Percentiles rank a stretch among this genome's conserved stretches.
These are phyloP conservation scores for Saprolegnia diclina DNA, from an alignment of 352 stramenopile genomes.

Conservation along the genomic window DNA sequence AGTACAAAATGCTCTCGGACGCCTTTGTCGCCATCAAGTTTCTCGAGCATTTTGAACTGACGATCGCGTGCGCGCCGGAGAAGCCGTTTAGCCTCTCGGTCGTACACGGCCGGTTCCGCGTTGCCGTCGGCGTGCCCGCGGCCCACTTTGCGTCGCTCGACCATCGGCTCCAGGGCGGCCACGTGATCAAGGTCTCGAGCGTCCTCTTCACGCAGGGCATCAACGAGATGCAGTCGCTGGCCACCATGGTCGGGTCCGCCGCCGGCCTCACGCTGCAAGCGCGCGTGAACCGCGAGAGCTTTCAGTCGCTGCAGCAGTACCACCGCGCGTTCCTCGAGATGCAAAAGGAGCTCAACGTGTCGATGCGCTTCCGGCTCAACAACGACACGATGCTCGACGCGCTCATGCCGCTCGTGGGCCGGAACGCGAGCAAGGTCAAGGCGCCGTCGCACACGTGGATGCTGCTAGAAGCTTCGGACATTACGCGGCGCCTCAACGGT, in stretches of 20 bases:
- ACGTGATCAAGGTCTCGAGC: constrained; percentile 63
- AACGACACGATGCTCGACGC: constrained; percentile 22
- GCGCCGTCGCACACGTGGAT: constrained; percentile 84
- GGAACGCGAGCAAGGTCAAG: constrained; percentile 41
- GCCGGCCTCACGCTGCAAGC: constrained; percentile 79
- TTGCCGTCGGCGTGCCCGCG: constrained; percentile 44
- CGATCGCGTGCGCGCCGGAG: constrained; percentile 35
- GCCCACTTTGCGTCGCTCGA: constrained; percentile 57
- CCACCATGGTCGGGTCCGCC: constrained; percentile 78
- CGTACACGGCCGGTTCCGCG: background rate
- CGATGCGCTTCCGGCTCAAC: constrained; percentile 16
- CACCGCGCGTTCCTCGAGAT: constrained; percentile 71
- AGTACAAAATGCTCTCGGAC: constrained; percentile 93
- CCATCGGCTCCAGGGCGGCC: constrained; percentile 49
- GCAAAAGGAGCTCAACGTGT: constrained; percentile 31
- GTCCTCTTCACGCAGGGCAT: constrained; percentile 88
- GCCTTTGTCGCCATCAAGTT: constrained; percentile 85
- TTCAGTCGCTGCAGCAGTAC: constrained; percentile 63
- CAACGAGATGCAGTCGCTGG: constrained; percentile 91
- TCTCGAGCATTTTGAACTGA: constrained; percentile 74
- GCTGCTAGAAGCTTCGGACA: constrained; percentile 81
- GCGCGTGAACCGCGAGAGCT: constrained; percentile 74
- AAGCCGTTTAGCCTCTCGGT: background rate
- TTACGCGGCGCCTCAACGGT: constrained; percentile 87
- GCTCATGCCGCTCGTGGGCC: constrained; percentile 26